These are phyloP conservation scores for Backusella luteola DNA, from an alignment of 192 early-diverging fungal species.

Conservation along the genomic window DNA sequence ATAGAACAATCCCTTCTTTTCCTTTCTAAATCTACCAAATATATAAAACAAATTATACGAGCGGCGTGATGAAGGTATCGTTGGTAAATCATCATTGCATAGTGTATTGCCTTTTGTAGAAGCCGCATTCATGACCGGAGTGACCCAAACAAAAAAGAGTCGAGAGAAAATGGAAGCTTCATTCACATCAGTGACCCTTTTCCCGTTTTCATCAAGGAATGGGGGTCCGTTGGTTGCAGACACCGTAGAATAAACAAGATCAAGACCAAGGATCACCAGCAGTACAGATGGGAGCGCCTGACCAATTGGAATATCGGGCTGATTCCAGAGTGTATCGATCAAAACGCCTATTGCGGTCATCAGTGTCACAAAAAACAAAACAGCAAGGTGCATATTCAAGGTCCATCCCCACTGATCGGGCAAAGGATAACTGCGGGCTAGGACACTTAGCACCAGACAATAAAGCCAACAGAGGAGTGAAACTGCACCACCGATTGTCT, in stretches of 20 bases:
- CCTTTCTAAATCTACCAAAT: conserved; percentile 19
- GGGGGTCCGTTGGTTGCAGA: neutral
- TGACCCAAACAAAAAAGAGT: conserved; percentile 40
- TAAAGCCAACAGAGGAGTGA: conserved; percentile 25
- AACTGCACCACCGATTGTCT: neutral
- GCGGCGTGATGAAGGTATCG: conserved; percentile 22
- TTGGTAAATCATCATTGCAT: conserved; percentile 35
- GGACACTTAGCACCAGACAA: conserved; percentile 9
- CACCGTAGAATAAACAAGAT: conserved; percentile 14
- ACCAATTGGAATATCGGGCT: neutral
- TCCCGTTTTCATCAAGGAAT: neutral
- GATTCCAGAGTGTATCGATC: neutral
- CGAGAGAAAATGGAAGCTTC: conserved; percentile 26
- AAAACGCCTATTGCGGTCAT: neutral
- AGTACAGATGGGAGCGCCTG: neutral
- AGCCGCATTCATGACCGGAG: conserved; percentile 28
- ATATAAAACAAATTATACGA: conserved; percentile 32
- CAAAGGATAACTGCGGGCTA: conserved; percentile 19
- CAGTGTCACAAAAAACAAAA: neutral
- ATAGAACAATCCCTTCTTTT: neutral
- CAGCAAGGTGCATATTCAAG: conserved; percentile 31
- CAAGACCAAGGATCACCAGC: neutral
- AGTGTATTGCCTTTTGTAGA: conserved; percentile 28
- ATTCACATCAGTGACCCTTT: neutral
- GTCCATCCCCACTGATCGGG: conserved; percentile 30